Percentiles rank a stretch among this genome's conserved stretches.
Evolutionary conservation across 805 yeast genomes (phyloP).

Genomic region (Schwanniomyces polymorphus): DNA sequence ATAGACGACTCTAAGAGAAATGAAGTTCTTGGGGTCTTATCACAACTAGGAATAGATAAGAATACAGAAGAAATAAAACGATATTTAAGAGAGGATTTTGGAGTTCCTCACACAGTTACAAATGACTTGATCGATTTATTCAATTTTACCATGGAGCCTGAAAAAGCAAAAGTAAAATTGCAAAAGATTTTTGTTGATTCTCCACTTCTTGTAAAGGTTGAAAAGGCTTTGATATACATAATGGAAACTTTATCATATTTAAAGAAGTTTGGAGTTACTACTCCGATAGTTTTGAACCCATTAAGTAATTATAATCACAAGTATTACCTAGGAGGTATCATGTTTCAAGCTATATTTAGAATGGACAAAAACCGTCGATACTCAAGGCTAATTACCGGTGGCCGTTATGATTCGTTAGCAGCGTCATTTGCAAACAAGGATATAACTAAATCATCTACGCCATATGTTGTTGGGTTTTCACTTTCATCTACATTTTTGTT

Average conservation of each 20-base stretch:
- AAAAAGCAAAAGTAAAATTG: constrained; percentile 60
- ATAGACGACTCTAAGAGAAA: constrained; percentile 60
- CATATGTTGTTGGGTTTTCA: constrained; percentile 80
- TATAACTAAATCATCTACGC: constrained; percentile 21
- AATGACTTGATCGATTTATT: constrained; percentile 75
- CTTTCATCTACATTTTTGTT: constrained; percentile 54
- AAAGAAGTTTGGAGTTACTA: constrained; percentile 57
- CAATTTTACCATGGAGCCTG: constrained; percentile 72
- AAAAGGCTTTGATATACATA: constrained; percentile 63
- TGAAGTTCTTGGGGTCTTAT: constrained; percentile 68
- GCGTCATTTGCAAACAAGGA: constrained; percentile 58
- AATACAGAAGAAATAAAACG: constrained; percentile 57
- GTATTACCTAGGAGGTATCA: constrained; percentile 76
- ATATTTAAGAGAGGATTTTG: constrained; percentile 51
- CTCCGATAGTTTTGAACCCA: constrained; percentile 69
- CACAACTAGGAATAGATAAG: constrained; percentile 72
- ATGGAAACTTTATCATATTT: constrained; percentile 54
- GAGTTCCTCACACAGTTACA: constrained; percentile 76
- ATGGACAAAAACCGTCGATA: constrained; percentile 51
- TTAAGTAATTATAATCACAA: constrained; percentile 79
- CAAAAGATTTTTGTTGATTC: constrained; percentile 74
- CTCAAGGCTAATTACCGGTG: constrained; percentile 79
- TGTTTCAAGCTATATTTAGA: constrained; percentile 84
- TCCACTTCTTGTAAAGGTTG: constrained; percentile 60
- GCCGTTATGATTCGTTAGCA: constrained; percentile 81